Evolutionary conservation across 768 basidiomycete species (phyloP), one percentile per base, ranked within the genome.

Genomic region (Asterophora parasitica): DNA sequence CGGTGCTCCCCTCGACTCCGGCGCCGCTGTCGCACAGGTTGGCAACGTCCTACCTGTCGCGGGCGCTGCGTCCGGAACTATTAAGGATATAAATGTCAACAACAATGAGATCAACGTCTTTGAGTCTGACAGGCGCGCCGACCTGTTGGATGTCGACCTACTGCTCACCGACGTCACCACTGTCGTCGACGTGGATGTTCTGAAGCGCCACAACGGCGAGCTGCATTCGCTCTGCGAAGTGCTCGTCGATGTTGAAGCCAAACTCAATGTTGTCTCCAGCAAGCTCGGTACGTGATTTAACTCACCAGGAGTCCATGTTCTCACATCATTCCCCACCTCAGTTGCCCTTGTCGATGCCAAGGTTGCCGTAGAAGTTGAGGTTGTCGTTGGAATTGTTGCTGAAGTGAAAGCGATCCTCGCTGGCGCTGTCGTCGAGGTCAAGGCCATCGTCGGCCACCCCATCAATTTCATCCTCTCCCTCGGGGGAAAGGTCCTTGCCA

Each of bases 391-490:
- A 16, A 49, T 59, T 23, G 38, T 59, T 27, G 43, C 35, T 0
- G 42, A 59, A n/a, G 51, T 60, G 13, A 16, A 51, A 31, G 26
- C 4, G 19, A 17, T 49, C 35, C 27, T 61, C 7, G 11, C 15
- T 16, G 37, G 15, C 5, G 57, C 52, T 30, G 36, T 50, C 20
- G 47, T 8, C 12, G 46, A 48, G 17, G 42, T 59, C 13, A 42
- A 60, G 45, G 45, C 48, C 17, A 44, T 61, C 33, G 39, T 54
- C 40, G 50, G 49, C 2, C 40, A 28, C n/a, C 33, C 53, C 23
- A 17, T 43, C 17, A 50, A 47, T 1, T 41, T 36, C 7, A 41
- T 50, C 31, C 54, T 59, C 15, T 12, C 31, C n/a, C 38, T 57
- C 4, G 36, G 35, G 6, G 55, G 58, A 16, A 38, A 49, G 23